phyloP scores from a whole-genome alignment of 331 rosid genomes.

The Telfairia occidentalis region DNA sequence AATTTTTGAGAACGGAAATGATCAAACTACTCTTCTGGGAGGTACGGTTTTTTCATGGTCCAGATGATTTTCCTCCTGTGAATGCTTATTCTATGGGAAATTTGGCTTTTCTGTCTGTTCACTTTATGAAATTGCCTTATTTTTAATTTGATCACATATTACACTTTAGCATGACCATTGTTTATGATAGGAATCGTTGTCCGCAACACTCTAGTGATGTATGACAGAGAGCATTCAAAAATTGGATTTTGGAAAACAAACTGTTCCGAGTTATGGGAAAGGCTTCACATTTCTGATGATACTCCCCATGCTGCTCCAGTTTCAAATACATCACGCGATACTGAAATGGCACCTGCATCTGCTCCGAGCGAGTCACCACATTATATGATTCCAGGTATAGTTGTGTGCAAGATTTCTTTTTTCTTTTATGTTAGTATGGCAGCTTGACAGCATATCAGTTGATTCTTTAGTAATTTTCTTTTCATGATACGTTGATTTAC shows the following conservation, averaged over 20 bases:
- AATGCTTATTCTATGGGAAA: not conserved
- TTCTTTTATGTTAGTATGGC: not conserved
- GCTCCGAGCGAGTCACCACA: conserved; percentile 45
- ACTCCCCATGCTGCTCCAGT: conserved; percentile 39
- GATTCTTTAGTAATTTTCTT: not conserved
- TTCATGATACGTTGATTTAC: not conserved
- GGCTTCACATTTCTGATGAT: conserved; percentile 39
- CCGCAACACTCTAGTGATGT: conserved; percentile 81
- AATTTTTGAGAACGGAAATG: conserved; percentile 68
- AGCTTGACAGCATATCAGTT: not conserved
- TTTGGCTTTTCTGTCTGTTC: not conserved
- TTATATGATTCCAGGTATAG: conserved; percentile 43
- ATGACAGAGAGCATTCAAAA: conserved; percentile 66
- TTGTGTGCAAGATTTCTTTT: conserved; percentile 10
- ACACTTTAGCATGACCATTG: conserved; percentile 8
- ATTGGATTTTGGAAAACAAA: conserved; percentile 98
- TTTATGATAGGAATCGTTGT: conserved; percentile 59
- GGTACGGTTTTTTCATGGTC: conserved; percentile 41
- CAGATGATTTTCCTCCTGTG: not conserved
- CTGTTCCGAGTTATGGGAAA: conserved; percentile 91
- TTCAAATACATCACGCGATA: conserved; percentile 25
- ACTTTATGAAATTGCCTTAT: not conserved
- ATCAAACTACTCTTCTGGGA: conserved; percentile 91
- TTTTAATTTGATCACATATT: not conserved
- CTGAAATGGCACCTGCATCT: conserved; percentile 29